A percentile compares a stretch with the other conserved stretches of the same genome.
Conservation (phyloP, 2,329 filamentous ascomycete genomes). For the Trichoderma asperellum region DNA sequence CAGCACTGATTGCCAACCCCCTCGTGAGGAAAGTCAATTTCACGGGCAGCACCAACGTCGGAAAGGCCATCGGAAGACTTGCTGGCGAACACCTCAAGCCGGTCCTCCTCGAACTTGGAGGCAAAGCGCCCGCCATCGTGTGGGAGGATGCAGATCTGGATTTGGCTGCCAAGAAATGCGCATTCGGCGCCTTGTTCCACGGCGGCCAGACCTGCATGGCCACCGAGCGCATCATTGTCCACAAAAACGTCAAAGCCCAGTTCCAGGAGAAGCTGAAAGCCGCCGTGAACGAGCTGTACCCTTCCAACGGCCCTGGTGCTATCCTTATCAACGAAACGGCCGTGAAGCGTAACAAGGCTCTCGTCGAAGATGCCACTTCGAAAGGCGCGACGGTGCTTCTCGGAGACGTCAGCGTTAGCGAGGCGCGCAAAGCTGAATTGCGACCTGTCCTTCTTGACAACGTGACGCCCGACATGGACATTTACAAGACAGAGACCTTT, state of each 20-base stretch:
- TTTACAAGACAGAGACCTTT: conserved; percentile 77
- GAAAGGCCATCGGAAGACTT: conserved; percentile 69
- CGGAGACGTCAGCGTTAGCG: conserved; percentile 43
- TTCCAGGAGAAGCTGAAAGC: conserved; percentile 52
- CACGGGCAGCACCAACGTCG: conserved; percentile 76
- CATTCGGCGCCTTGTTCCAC: conserved; percentile 72
- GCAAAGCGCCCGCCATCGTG: conserved; percentile 79
- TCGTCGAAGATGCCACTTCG: conserved; percentile 67
- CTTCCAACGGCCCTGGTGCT: conserved; percentile 64
- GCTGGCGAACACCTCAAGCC: conserved; percentile 80
- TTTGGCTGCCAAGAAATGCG: conserved; percentile 69
- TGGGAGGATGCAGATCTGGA: conserved; percentile 79
- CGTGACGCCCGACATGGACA: conserved; percentile 67
- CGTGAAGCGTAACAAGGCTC: conserved; percentile 65
- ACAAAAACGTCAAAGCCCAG: conserved; percentile 50
- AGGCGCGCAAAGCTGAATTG: conserved; percentile 49
- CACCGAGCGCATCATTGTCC: conserved; percentile 72
- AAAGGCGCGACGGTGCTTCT: conserved; percentile 64
- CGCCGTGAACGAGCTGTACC: conserved; percentile 49
- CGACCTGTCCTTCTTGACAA: conserved; percentile 69
- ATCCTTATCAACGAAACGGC: conserved; percentile 72
- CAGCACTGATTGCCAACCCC: conserved; percentile 67
- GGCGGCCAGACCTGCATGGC: conserved; percentile 85
- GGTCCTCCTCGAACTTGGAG: conserved; percentile 78
- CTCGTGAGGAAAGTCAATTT: conserved; percentile 82